Base-by-base conservation (phyloP, 805 yeast species). In the Zygotorulaspora florentina region DNA sequence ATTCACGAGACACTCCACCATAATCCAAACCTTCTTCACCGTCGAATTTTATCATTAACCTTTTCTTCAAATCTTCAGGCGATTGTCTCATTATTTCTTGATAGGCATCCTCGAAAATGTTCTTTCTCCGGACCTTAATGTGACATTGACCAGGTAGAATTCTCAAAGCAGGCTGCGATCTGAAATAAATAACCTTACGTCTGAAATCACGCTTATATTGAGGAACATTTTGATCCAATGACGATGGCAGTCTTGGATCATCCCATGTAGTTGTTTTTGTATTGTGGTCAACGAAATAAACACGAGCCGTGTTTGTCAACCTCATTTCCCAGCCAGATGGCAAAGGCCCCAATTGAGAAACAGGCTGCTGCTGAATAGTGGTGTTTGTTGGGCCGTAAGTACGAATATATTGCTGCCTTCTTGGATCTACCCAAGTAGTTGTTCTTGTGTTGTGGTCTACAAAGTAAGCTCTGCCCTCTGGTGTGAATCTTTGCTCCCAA, bases 241-340 rank as follows among this genome's bases (percentile, higher is more conserved):
- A 87, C 5, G 97, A 88, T 42, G 99, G 99, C 65, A 93, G 76
- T 64, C 99, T 83, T 53, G 99, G 99, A 66, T 93, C 99, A 69
- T 93, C 99, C 99, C 99, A 93, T 1, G 99, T 93, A 0, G 99
- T 93, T 0, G 99, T 93, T 72, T 93, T 93, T 27, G 99, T 93
- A 70, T 93, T 93, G 73, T 93, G 99, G 68, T 93, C 99, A 55
- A 93, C 99, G 67, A 93, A 93, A 68, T 93, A 93, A 17, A 93
- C 99, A 67, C 99, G 81, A 8, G 99, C 97, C 1, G 99, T 93
- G 68, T 93, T 93, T 35, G 99, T 95, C 62, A 93, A 78, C 70
- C 99, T 85, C 99, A 93, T 93, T 73, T 93, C 99, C 99, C 99
- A 93, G 44, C 99, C 99, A 44, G 91, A 81, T 39, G 99, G 99